Evolutionary conservation across 2,329 filamentous ascomycete species (phyloP), one percentile per base, ranked within the genome.

Genomic region (Fusarium sp.): DNA sequence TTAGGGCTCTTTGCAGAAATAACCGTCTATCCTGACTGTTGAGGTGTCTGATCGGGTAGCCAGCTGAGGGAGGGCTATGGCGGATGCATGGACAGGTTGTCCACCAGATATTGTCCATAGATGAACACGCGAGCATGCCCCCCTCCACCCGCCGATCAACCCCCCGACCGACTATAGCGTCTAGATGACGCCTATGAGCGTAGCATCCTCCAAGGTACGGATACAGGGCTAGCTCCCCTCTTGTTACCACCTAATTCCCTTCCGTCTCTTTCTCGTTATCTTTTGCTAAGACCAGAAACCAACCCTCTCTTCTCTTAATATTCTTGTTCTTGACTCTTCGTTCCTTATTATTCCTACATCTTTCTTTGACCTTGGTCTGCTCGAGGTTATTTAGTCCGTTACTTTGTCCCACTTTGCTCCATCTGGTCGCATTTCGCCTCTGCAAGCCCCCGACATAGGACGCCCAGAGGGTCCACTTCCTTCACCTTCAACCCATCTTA

Each of bases 401-500:
- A 37, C 23, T 37, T 49, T 42, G 51, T 64, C 37, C 48, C 51
- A 42, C 42, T 48, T 32, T 55, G n/a, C 35, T 46, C 31, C 31
- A 33, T 33, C 31, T 5, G 6, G 13, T 3, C 49, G 42, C 61
- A 60, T 48, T 52, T 48, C 38, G 44, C 49, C 62, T 59, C 67
- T 64, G 50, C 61, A 59, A 65, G 62, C 50, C 53, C 49, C 51
- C 55, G 48, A 64, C 47, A 53, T 49, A 64, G 61, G 61, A 53
- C 42, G 51, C 35, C 36, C 53, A 57, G 60, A 48, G 61, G 67
- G 57, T 62, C 67, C 67, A 69, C 66, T 65, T 63, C 47, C 60
- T 49, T 63, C 59, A 56, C 53, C 51, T 59, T 63, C 66, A 57
- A 64, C 64, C 41, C 55, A 62, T 66, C 67, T 70, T 67, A 67